Evolutionary conservation across 1,284 basidiomycete genomes (phyloP).

Genomic region (Stygiomarasmius scandens): DNA sequence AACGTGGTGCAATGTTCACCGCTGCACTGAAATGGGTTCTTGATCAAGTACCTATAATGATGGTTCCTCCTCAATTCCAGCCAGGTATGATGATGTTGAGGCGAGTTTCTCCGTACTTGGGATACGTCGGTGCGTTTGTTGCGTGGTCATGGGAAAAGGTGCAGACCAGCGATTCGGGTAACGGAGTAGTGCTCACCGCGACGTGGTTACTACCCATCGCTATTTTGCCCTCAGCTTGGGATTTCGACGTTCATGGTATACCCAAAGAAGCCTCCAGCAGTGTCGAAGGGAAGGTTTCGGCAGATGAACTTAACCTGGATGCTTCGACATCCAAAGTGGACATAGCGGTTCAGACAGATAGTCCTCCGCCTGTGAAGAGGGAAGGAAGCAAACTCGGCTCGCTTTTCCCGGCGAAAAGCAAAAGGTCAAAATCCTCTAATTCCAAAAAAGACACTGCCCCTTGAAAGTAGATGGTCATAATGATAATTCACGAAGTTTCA

Average conservation of each 20-base stretch:
- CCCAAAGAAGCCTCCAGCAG: not conserved
- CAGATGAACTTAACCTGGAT: not conserved
- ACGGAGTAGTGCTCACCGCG: conserved; percentile 72
- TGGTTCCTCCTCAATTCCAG: conserved; percentile 63
- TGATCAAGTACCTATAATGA: conserved; percentile 58
- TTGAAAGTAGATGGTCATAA: no score
- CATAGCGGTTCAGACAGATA: not conserved
- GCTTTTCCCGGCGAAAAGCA: not conserved
- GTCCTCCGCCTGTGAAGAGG: not conserved
- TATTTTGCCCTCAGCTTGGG: conserved; percentile 70
- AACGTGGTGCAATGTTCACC: conserved; percentile 73
- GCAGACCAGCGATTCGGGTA: conserved; percentile 65
- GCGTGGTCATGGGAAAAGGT: conserved; percentile 81
- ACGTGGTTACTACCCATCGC: conserved; percentile 80
- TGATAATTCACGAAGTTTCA: no score
- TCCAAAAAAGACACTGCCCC: not conserved
- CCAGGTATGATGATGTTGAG: conserved; percentile 59
- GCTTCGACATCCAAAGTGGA: not conserved
- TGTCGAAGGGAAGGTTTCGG: not conserved
- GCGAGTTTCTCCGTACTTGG: conserved; percentile 62
- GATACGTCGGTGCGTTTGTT: conserved; percentile 76
- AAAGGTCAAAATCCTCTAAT: not conserved
- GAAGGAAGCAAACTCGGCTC: not conserved
- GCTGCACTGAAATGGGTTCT: conserved; percentile 72
- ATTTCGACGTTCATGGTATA: conserved; percentile 28